Conservation (phyloP, 441 rosid species). For the Melianthus villosus region DNA sequence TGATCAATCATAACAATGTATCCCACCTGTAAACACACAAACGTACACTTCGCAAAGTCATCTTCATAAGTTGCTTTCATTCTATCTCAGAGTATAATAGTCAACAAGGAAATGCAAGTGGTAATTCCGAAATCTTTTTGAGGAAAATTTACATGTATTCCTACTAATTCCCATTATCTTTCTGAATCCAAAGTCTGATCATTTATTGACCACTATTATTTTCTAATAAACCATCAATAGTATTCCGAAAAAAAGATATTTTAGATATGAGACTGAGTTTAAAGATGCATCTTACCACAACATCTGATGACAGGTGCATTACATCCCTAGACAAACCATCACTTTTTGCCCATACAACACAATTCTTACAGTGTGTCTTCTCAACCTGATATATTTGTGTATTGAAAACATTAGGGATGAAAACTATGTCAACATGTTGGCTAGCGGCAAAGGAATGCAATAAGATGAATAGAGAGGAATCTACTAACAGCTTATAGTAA, state of each 20-base stretch:
- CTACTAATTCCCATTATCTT: too few relatives aligned
- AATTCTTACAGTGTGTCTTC: constrained; percentile 40
- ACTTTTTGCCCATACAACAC: constrained; percentile 84
- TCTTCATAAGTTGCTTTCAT: too few relatives aligned
- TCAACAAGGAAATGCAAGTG: too few relatives aligned
- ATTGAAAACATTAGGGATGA: constrained; percentile 1
- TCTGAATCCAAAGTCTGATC: too few relatives aligned
- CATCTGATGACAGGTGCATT: constrained; percentile 37
- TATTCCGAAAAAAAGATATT: too few relatives aligned
- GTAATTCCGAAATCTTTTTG: too few relatives aligned
- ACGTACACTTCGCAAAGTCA: neutral
- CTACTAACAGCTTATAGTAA: too few relatives aligned
- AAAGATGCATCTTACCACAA: constrained; percentile 25
- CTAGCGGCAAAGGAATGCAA: neutral
- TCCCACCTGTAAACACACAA: constrained; percentile 47
- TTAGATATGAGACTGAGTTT: neutral
- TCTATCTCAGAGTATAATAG: too few relatives aligned
- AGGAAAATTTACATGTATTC: too few relatives aligned
- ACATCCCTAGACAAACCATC: constrained; percentile 64
- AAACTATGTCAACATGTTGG: neutral
- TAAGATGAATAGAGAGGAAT: too few relatives aligned
- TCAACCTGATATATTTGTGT: constrained; percentile 36
- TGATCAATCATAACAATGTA: constrained; percentile 77
- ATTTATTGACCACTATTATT: too few relatives aligned
- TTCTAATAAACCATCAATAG: too few relatives aligned